Evolutionary conservation across 306 rosid species (phyloP), one percentile per base, ranked within the genome.

Genomic region (Quercus berberidifolia): DNA sequence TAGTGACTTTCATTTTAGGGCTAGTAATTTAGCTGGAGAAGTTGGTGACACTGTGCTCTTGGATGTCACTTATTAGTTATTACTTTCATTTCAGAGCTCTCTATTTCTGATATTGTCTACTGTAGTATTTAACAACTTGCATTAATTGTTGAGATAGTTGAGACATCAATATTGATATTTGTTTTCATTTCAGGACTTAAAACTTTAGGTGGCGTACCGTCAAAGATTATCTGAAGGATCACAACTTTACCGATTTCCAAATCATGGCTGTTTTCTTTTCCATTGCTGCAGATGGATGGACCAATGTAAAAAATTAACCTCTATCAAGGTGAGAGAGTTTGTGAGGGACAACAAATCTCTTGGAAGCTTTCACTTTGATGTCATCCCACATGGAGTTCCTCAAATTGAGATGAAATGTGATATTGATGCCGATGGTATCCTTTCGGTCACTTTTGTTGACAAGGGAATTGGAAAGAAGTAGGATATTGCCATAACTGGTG

Each of bases 331-430:
- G 81, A 83, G 99, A 84, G 99, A 95, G 70, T 92, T 95, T 72
- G 97, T 95, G 5, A 85, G 98, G 87, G 99, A 92, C 84, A 95
- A 95, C 80, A 92, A 90, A 80, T 95, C 99, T 68, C 94, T 95
- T 58, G 98, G 99, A 55, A 95, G 97, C 79, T 95, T 95, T 91
- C 91, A 98, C 3, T 84, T 95, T 80, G 99, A 95, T n/a, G 99
- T 98, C 55, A 95, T 95, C 70, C 99, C 96, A 1, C 95, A 92
- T 2, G 99, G 99, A 65, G 98, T 91, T 75, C 98, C 99, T 58
- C 97, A 95, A 86, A 91, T 95, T 70, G 97, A 91, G 88, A 98
- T 95, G 80, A 95, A 95, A 68, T 95, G 91, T 4, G 99, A 91
- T 82, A 92, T 95, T 11, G 33, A 31, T 31, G 99, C 98, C 65